A percentile compares a stretch with the other conserved stretches of the same genome.
phyloP scores from a whole-genome alignment of 176 grass and related monocot species.

The Carex pumila region DNA sequence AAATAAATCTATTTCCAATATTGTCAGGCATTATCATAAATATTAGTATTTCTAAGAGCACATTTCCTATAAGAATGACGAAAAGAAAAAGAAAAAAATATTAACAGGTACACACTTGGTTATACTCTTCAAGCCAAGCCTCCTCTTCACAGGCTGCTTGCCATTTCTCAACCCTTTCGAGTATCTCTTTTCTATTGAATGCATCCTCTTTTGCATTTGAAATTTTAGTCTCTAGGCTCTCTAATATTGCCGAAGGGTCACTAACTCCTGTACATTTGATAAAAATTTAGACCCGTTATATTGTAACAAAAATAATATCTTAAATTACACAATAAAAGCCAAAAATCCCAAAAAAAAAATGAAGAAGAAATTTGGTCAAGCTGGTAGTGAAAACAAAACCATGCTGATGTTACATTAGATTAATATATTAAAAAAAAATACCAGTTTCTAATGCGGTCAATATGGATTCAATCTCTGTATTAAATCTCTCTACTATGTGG shows the following conservation, averaged over 20 bases:
- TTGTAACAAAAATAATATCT: neutral
- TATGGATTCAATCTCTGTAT: conserved; percentile 6
- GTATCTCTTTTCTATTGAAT: conserved; percentile 68
- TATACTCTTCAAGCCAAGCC: conserved; percentile 87
- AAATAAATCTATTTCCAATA: neutral
- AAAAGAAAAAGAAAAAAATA: neutral
- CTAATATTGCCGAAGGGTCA: conserved; percentile 43
- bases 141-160: conserved; percentile 60
- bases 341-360: neutral
- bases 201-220: conserved; percentile 55
- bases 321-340: neutral
- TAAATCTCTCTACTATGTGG: conserved; percentile 28
- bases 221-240: conserved; percentile 59
- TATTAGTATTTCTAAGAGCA: neutral
- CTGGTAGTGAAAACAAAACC: neutral
- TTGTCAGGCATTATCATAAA: neutral
- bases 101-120: conserved; percentile 20
- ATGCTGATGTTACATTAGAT: neutral
- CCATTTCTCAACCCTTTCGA: conserved; percentile 67
- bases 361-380: neutral
- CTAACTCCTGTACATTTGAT: conserved; percentile 24
- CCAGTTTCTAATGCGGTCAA: conserved; percentile 39
- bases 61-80: neutral
- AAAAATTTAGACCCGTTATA: neutral
- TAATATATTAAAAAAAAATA: neutral